Evolutionary conservation across 2,329 filamentous ascomycete genomes (phyloP), one percentile per base, ranked within the genome.

Genomic region (Trematosphaeria pertusa): DNA sequence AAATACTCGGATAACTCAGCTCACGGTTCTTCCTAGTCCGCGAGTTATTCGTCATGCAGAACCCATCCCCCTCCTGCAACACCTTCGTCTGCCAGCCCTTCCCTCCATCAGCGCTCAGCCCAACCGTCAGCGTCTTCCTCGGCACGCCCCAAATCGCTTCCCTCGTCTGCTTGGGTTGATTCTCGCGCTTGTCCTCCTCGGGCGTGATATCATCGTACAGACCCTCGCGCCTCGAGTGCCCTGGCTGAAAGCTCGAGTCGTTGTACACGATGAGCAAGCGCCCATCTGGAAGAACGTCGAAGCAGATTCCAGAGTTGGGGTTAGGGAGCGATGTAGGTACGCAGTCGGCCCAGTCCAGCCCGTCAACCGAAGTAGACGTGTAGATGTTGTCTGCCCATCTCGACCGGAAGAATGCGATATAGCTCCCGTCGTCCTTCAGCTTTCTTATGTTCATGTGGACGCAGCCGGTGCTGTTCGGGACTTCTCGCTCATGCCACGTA

Each of bases 331-430:
- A 21, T 0, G 67, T 76, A 2, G 72, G 52, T 6, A 59, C 49
- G 0, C 74, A 73, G 6, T 55, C 42, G 4, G 57, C 60, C 76
- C 75, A 78, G 24, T 66, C 52, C 3, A 77, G 48, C 0, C 75
- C 71, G 40, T 77, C 64, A 0, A 43, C 8, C 1, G 75, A 78
- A 0, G 65, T 73, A 0, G 75, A 75, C 0, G 69, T 58, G 49
- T 77, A 77, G 5, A 78, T 48, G 4, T 67, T 67, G 37, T 78
- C 75, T 12, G 75, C 75, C 75, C 75, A 78, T 2, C 75, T 65
- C 24, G 75, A 77, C 18, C 75, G 70, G 51, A 65, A 78, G 17
- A 78, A 64, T 0, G 66, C 70, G 2, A 76, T 49, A 24, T 72
- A 78, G 0, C 59, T n/a, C n/a, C n/a, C n/a, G n/a, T n/a, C 53